Evolutionary conservation across 2,329 filamentous ascomycete genomes (phyloP), one percentile per base, ranked within the genome.

Genomic region (Colletotrichum sp.): DNA sequence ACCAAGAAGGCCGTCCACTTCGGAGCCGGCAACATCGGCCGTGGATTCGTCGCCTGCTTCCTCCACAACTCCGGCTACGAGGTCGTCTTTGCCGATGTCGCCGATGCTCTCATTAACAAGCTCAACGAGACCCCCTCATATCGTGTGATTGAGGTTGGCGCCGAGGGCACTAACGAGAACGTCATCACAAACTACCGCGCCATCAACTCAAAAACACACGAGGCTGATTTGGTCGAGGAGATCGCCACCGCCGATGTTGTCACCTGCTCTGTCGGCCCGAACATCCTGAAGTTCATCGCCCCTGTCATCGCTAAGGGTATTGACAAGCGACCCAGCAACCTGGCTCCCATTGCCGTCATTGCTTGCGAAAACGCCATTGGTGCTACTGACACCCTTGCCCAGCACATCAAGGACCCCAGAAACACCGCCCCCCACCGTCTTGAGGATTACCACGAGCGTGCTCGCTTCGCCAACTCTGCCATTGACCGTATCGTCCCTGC

Each of bases 321-420:
- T 78, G 93, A 96, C 83, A 90, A 90, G 79, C 94, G 97, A 78
- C 90, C 92, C n/a, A 83, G 85, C 16, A 87, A 90, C 59, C 83
- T 85, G 71, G 90, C 91, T 77, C 96, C 96, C 9, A 86, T 99
- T 57, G 93, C 96, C 26, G 95, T 99, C 83, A 98, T 99, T 86
- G 97, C 97, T 74, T 99, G 97, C 86, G 97, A 99, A 89, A 99
- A 99, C 86, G 95, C 95, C 84, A 98, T 99, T 83, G 95, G 95
- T 79, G 97, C 96, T 81, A 99, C 97, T 66, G 95, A 97, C 83
- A 95, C 94, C 52, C 93, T 98, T 68, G 95, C 94, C 79, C 91
- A 90, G 55, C 93, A 94, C 89, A 98, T 98, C 89, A 94, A 93
- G 85, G 88, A 93, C 78, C 89, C 93, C 81, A 88, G 91, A 80